Base-by-base conservation (phyloP, 78 protist genomes). In the Thecamonas trahens region DNA sequence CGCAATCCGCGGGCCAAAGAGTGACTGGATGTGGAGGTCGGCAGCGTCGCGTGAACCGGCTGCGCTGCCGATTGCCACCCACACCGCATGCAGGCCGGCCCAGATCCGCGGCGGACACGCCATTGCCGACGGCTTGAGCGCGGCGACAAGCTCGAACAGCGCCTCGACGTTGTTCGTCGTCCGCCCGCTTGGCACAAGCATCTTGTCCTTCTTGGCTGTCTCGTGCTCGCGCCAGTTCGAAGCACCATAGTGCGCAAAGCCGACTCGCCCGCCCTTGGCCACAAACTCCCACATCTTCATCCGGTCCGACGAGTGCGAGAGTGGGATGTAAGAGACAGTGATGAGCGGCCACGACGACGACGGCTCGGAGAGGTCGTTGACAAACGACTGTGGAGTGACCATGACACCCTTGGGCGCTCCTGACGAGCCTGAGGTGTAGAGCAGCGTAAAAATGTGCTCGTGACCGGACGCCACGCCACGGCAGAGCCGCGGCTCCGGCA, bases 201-300 rank as follows among this genome's bases (percentile, higher is more conserved):
- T 31, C 32, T 5, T n/a, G 32, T 74, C 75, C 58, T 74, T 74
- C 52, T 74, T 74, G 44, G 1, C 61, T 4, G 4, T 3, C 62
- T 74, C 79, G 60, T 74, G 79, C n/a, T 74, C 70, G n/a, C 1
- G n/a, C 79, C 79, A 74, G 39, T 62, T 5, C n/a, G 8, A 6
- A 9, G 2, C 42, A 1, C 64, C 63, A 15, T 74, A 74, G 32
- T 50, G 22, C 42, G 44, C 4, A 15, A 74, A 44, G 20, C 58
- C 70, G 35, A 74, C 70, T 34, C 76, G 1, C 26, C 79, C 79
- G 11, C 79, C 79, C 31, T 69, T 69, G 37, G 31, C 64, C 22
- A 74, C 20, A 34, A 69, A 9, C 62, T 74, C 74, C 79, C 79
- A 74, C 34, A 64, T 6, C 22, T 63, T 2, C 37, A 9, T 69